Evolutionary conservation across 805 yeast genomes (phyloP), one percentile per base, ranked within the genome.

Genomic region (Sporopachydermia lactativora): DNA sequence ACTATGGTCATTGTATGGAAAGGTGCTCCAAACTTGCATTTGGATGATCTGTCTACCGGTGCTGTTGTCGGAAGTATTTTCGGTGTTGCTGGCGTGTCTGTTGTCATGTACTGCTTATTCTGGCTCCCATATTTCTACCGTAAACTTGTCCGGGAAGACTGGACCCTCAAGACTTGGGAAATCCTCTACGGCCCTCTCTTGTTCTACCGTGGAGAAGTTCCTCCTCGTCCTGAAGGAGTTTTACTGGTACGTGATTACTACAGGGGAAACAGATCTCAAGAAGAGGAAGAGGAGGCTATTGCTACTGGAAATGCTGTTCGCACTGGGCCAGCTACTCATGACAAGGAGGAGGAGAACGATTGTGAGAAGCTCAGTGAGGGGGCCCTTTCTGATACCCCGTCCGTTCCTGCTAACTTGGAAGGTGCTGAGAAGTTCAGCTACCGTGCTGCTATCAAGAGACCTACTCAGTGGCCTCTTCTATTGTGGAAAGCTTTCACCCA

Each of bases 1-100:
- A 77, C 86, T 43, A 78, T 81, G 81, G 68, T 79, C 58, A 75
- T 81, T 53, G 83, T 77, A 34, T 78, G 83, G 82, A 79, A 81
- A 56, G 88, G 86, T 50, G 78, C 88, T 42, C 85, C 88, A 50
- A 68, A 69, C 47, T 67, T 80, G 49, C 60, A 73, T 8, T 64
- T 81, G 51, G 64, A 72, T 47, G 52, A 72, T 4, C 62, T 80
- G 41, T 62, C 77, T 1, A 51, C 64, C 3, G 70, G 71, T 19
- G 68, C 77, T 6, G 71, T 71, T 35, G 65, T 61, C 37, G 81
- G 75, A 5, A 64, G 82, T 19, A 71, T 77, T 45, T 59, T 79
- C 41, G 82, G 85, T 42, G 78, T 72, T 41, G 85, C 75, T 46
- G 75, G 59, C 31, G 78, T 67, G 45, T 80, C 81, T 4, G 48